Base-by-base conservation (phyloP, 768 basidiomycete genomes). In the Tricholoma furcatifolium region DNA sequence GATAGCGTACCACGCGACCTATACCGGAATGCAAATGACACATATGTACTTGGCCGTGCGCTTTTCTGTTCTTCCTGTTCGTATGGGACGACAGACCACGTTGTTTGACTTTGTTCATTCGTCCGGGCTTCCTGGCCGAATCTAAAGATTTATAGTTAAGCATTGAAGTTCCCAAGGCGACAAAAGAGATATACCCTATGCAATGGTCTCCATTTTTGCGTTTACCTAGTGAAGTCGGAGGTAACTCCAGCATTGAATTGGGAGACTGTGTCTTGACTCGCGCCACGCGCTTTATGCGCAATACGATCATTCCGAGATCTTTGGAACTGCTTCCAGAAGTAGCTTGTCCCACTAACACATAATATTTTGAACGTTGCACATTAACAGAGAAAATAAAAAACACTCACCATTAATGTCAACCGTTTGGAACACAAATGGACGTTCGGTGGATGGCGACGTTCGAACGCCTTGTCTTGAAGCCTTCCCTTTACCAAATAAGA, bases 21-120 rank as follows among this genome's bases (percentile, higher is more conserved):
- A 64, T 89, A 89, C 36, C 82, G 74, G 63, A 88, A 90, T 2
- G 80, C 70, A 61, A 89, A 89, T 14, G 83, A 80, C 21, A 87
- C 82, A 49, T 77, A 80, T n/a, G 84, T 79, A 35, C 65, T 66
- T 5, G 77, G 71, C 52, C 66, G 67, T 18, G 34, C 23, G 27
- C 43, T 43, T 24, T n/a, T 61, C 66, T 31, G 62, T 60, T 24
- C 64, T 14, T 67, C 62, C 23, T 68, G 63, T 27, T 80, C 78
- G 57, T 80, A 73, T 0, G 82, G 71, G 45, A 71, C 67, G 9
- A 85, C 74, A 3, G 68, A 63, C 83, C 83, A 87, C 9, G 86
- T 89, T 21, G 62, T 59, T 4, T 71, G 69, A 50, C 67, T 70
- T 55, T 82, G 83, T 23, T 66, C 62, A 17, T 66, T 66, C 8